Base-by-base conservation (phyloP, 257 asterid genomes). In the Nicotiana undulata region DNA sequence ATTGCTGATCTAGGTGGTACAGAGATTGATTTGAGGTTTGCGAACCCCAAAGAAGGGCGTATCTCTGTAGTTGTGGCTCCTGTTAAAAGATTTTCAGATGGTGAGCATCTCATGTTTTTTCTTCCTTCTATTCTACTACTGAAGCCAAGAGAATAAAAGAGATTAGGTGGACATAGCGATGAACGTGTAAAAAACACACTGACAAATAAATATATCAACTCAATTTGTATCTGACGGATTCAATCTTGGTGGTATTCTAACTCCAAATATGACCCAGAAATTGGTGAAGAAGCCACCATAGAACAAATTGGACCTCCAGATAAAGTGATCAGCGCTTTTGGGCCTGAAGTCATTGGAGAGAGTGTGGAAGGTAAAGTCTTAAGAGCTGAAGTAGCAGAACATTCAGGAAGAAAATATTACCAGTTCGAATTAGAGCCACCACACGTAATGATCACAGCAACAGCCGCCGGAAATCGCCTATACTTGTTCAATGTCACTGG, bases 1-100 rank as follows among this genome's bases (percentile, higher is more conserved):
- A 95, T 95, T 83, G 99, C 98, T 56, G 99, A 95, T 82, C 87
- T 95, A 31, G 99, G 99, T 81, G 99, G 99, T 84, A 95, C 99
- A 3, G 99, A 93, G 89, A 95, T 95, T 64, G 99, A 95, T 84
- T 84, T 95, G 93, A 89, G 99, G 83, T 95, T 95, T 20, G 92
- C 92, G 12, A 93, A 82, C 86, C 91, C 97, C 1, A 92, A 91
- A 86, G 88, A 93, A 87, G 99, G 99, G 80, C 93, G 97, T 31
- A 53, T 90, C 17, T 89, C 34, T 72, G 99, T 95, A 70, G 86
- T 95, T 65, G 98, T 95, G 53, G 98, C 99, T 40, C 99, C 97
- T 63, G 98, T 94, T 49, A 85, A 86, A 75, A 90, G 98, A 89
- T 95, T 95, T 85, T 80, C 97, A 31, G 98, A 95, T 61, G 77